A percentile compares a stretch with the other conserved stretches of the same genome.
These are phyloP conservation scores for Penicillium corylophilum DNA, from an alignment of 2,329 filamentous ascomycete species.

Conservation along the genomic window DNA sequence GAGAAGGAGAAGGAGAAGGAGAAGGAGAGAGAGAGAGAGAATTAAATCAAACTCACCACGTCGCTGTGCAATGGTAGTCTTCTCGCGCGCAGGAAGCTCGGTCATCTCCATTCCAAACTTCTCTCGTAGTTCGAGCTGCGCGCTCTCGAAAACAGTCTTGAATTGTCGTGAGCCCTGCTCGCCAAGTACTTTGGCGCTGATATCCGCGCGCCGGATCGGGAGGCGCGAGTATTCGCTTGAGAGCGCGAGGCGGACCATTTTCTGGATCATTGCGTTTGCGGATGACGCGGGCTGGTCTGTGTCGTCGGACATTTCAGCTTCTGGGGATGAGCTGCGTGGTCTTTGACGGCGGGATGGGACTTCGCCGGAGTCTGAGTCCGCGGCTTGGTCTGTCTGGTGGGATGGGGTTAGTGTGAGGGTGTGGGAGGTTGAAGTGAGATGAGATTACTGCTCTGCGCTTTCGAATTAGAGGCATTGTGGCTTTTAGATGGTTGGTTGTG, in stretches of 20 bases:
- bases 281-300: conserved; percentile 23
- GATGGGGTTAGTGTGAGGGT: neutral
- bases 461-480: conserved; percentile 27
- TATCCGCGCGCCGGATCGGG: conserved; percentile 58
- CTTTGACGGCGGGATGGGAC: conserved; percentile 16
- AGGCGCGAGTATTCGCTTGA: conserved; percentile 60
- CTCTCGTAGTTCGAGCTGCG: conserved; percentile 68
- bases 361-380: conserved; percentile 5
- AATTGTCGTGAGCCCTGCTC: conserved; percentile 67
- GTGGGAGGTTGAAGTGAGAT: neutral
- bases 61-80: conserved; percentile 74
- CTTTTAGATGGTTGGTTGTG: neutral
- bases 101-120: conserved; percentile 92
- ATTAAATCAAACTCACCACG: conserved; percentile 65
- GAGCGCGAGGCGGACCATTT: conserved; percentile 61
- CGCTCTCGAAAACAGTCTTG: conserved; percentile 70
- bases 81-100: conserved; percentile 79
- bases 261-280: conserved; percentile 54
- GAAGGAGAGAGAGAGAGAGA: too few relatives aligned
- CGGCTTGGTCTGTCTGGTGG: neutral
- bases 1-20: conserved; percentile 1
- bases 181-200: conserved; percentile 68
- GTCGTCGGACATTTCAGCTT: conserved; percentile 10
- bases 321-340: conserved; percentile 5
- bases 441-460: conserved; percentile 33